Conservation (phyloP, 345 rosid species). For the Ceriops tagal region DNA sequence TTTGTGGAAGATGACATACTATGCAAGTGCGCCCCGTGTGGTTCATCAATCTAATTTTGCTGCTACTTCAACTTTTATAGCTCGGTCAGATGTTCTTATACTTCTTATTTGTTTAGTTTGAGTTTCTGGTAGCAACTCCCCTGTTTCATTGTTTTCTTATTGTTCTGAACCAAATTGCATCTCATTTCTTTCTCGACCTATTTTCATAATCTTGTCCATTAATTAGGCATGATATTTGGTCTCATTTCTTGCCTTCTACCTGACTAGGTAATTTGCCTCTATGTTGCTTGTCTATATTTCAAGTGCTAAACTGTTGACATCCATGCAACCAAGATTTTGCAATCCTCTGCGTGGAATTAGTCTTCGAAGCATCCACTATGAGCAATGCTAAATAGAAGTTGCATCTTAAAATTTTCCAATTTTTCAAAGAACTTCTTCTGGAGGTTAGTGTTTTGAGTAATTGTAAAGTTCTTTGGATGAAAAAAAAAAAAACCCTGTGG, state of each 20-base stretch:
- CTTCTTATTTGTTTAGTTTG: constrained; percentile 5
- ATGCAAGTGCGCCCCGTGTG: constrained; percentile 82
- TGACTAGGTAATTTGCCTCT: background rate
- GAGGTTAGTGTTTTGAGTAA: no score
- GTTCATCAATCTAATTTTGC: constrained; percentile 95
- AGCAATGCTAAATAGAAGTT: no score
- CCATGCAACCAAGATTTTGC: no score
- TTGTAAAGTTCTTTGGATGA: no score
- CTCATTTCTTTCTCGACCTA: background rate
- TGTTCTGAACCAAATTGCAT: background rate
- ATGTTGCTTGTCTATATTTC: background rate
- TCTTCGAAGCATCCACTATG: no score
- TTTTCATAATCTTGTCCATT: background rate
- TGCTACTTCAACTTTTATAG: constrained; percentile 91
- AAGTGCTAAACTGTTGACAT: background rate
- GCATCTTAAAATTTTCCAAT: no score
- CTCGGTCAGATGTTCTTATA: constrained; percentile 60
- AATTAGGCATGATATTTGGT: background rate
- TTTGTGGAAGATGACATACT: constrained; percentile 88
- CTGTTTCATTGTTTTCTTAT: background rate
- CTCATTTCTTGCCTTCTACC: background rate
- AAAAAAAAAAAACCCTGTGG: no score
- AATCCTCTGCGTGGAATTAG: no score
- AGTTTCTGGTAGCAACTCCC: background rate
- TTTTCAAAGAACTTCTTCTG: no score